Percentiles rank a stretch among this genome's conserved stretches.
These are phyloP conservation scores for Triangularia setosa DNA, from an alignment of 2,329 filamentous ascomycete species.

Conservation along the genomic window DNA sequence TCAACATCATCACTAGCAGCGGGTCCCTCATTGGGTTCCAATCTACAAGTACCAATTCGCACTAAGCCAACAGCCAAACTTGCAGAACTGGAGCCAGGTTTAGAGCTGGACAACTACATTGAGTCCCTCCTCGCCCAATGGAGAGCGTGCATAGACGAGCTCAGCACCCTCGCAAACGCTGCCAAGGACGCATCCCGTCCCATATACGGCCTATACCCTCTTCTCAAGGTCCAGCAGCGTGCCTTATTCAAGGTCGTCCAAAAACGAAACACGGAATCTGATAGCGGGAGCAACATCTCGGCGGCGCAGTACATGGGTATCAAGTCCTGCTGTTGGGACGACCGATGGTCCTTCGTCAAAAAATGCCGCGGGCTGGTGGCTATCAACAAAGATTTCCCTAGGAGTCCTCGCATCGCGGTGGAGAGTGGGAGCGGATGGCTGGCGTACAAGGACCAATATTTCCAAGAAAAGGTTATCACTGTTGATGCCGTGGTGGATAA, in stretches of 20 bases:
- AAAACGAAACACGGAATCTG: constrained; percentile 12
- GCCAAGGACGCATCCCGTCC: constrained; percentile 15
- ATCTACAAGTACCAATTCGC: not conserved
- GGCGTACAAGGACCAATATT: constrained; percentile 21
- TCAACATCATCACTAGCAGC: too few relatives aligned
- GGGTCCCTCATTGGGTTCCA: too few relatives aligned
- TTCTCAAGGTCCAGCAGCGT: constrained; percentile 25
- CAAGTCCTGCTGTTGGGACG: constrained; percentile 26
- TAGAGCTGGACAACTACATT: constrained; percentile 15
- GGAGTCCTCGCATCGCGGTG: constrained; percentile 23
- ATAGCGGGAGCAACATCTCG: constrained; percentile 12
- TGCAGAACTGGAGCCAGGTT: not conserved
- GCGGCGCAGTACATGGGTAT: constrained; percentile 25
- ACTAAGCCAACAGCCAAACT: not conserved
- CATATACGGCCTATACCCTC: constrained; percentile 20
- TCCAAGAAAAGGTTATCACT: constrained; percentile 24
- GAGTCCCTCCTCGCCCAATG: constrained; percentile 22
- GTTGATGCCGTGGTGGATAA: constrained; percentile 34
- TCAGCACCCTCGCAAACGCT: constrained; percentile 19
- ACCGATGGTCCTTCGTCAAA: constrained; percentile 30
- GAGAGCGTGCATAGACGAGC: constrained; percentile 21
- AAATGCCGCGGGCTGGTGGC: constrained; percentile 28
- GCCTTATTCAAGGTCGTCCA: constrained; percentile 22
- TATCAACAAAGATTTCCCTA: constrained; percentile 30
- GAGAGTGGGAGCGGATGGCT: constrained; percentile 21